Conservation (phyloP, 1,284 basidiomycete species). For the Blastosporella zonata region DNA sequence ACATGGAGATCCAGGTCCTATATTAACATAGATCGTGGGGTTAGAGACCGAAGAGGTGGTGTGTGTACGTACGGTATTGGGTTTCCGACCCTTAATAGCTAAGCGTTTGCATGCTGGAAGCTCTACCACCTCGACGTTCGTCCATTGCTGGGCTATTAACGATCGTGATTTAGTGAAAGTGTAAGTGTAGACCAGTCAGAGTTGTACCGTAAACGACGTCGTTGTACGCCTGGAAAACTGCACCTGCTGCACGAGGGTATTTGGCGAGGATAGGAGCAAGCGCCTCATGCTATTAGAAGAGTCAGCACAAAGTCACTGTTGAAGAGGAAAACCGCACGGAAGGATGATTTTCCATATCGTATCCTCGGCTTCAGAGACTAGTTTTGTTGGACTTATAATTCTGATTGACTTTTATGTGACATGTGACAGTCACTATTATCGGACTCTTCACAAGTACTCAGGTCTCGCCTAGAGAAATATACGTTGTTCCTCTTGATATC, state of each 20-base stretch:
- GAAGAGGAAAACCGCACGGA: constrained; percentile 24
- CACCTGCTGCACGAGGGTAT: constrained; percentile 50
- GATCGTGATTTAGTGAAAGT: neutral
- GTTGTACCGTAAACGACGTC: constrained; percentile 50
- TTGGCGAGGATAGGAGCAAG: constrained; percentile 40
- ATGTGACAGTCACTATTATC: too few relatives aligned
- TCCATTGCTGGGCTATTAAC: constrained; percentile 68
- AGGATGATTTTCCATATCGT: constrained; percentile 30
- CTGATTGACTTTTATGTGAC: too few relatives aligned
- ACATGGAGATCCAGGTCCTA: constrained; percentile 46
- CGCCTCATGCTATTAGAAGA: constrained; percentile 28
- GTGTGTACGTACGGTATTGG: constrained; percentile 44
- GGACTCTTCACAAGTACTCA: too few relatives aligned
- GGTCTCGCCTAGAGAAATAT: too few relatives aligned
- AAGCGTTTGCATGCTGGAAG: constrained; percentile 52
- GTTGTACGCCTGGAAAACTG: constrained; percentile 61
- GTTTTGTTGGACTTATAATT: too few relatives aligned
- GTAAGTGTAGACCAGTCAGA: neutral
- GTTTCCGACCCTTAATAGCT: constrained; percentile 58
- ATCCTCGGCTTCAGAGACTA: neutral
- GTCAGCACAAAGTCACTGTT: constrained; percentile 4
- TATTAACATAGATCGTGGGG: neutral
- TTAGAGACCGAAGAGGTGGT: neutral
- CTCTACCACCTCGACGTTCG: constrained; percentile 58
- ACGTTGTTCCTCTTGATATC: too few relatives aligned